Evolutionary conservation across 352 stramenopile species (phyloP), one percentile per base, ranked within the genome.

Genomic region (Globisporangium heterothallicum): DNA sequence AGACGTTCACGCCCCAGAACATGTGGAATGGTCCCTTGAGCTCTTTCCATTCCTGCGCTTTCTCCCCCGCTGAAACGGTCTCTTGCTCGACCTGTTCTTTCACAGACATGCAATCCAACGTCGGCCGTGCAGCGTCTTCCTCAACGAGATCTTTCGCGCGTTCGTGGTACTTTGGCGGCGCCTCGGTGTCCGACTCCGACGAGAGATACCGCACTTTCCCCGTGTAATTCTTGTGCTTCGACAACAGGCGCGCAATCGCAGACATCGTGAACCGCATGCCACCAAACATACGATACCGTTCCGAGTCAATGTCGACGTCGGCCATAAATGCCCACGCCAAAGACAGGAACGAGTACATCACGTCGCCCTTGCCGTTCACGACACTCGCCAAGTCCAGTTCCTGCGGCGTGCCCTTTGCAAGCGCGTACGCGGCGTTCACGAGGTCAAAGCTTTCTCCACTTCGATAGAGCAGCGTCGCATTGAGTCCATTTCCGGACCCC

Each of bases 261-360:
- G 69, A 54, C 32, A 86, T 60, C 9, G 73, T 64, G 47, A 88
- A 90, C 9, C 80, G 73, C 51, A 69, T 42, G 30, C 64, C 61
- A 8, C 82, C 82, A 21, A 92, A 72, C 4, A 58, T 64, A n/a
- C 82, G 75, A 32, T 77, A 74, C 19, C 55, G 53, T 63, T 92
- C 82, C 13, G 69, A 86, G 46, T 81, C 78, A 29, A 90, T 77
- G 59, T 92, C 80, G 53, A 91, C 76, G 47, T 90, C 74, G 24
- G 78, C 77, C 42, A 87, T 70, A 36, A 92, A 81, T 13, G 77
- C 86, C 84, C 84, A 96, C 53, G 86, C 74, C 13, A 94, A 40
- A n/a, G 77, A 87, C 49, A 94, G 64, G 55, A 95, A 94, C 19
- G 77, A 85, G 64, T 84, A 80, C 70, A 86, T 77, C 29, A 73